Evolutionary conservation across 176 grass and related monocot species (phyloP).

Genomic region (Aegilops umbellulata): DNA sequence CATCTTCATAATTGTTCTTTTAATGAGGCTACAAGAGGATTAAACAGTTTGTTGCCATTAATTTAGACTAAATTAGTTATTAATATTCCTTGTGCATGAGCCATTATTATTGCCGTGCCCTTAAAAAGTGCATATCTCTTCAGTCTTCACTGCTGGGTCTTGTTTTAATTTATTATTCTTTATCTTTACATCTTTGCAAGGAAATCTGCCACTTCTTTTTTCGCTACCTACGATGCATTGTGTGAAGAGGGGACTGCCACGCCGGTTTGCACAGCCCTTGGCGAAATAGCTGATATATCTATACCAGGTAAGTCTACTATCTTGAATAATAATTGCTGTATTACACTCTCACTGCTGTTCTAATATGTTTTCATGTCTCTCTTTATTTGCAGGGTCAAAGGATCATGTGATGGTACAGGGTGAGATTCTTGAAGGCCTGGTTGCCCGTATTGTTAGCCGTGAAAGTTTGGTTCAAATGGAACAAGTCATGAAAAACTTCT

Average conservation of each 20-base stretch:
- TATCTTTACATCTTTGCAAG: conserved; percentile 38
- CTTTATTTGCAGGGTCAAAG: conserved; percentile 61
- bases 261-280: conserved; percentile 78
- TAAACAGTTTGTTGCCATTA: too few species aligned
- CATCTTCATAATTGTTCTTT: not conserved
- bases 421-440: conserved; percentile 93
- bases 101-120: too few species aligned
- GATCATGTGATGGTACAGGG: conserved; percentile 87
- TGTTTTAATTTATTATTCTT: not conserved
- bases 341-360: not conserved
- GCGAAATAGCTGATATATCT: conserved; percentile 86
- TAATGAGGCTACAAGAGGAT: too few species aligned
- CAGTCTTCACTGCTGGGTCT: not conserved
- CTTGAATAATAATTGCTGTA: not conserved
- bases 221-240: conserved; percentile 77
- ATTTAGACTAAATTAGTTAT: too few species aligned
- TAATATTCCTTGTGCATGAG: too few species aligned
- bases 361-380: not conserved
- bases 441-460: conserved; percentile 72
- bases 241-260: conserved; percentile 95
- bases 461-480: conserved; percentile 75
- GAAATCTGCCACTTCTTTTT: conserved; percentile 84
- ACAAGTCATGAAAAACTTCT: conserved; percentile 62
- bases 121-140: too few species aligned
- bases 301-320: conserved; percentile 53